Evolutionary conservation across 2,329 filamentous ascomycete genomes (phyloP), one percentile per base, ranked within the genome.

Genomic region (Hypoxylon sp.): DNA sequence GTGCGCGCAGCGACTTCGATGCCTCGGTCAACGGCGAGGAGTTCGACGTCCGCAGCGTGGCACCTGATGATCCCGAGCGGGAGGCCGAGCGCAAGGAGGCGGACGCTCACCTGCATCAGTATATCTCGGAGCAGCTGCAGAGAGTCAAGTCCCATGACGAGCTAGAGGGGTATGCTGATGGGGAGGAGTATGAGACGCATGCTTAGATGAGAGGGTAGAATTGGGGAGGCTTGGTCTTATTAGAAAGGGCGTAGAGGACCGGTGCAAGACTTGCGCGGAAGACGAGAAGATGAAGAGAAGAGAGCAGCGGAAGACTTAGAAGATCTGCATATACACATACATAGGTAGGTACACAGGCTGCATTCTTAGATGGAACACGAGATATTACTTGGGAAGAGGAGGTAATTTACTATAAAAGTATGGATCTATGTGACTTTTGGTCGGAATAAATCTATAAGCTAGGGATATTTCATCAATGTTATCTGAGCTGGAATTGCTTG

Each of bases 81-180:
- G 71, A 80, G 55, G 80, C 80, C 60, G 80, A 85, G 71, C 81
- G 82, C 26, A 77, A 75, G 32, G 84, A 88, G 73, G 87, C 88
- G 0, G 86, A 93, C 72, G 82, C 86, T 58, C 91, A 96, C 70
- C 87, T 97, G 74, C 89, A 92, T 65, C 86, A 88, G 69, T 97
- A 97, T 77, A 91, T 97, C 60, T 89, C 87, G 28, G 91, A 93
- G 68, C 91, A 97, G 80, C 83, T 97, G 61, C 85, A 90, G 77
- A 84, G 89, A 60, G 89, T 96, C 73, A 89, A 86, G 75, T 88
- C 85, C 48, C 83, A 87, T 65, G 80, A 79, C 44, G 76, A 78
- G 2, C 48, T 70, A 16, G 30, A 58, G 6, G 68, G 64, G 6
- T 68, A 71, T 8, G 67, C 54, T n/a, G 71, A 74, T 32, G 75